phyloP scores from a whole-genome alignment of 352 stramenopile genomes.

The Globisporangium polare region DNA sequence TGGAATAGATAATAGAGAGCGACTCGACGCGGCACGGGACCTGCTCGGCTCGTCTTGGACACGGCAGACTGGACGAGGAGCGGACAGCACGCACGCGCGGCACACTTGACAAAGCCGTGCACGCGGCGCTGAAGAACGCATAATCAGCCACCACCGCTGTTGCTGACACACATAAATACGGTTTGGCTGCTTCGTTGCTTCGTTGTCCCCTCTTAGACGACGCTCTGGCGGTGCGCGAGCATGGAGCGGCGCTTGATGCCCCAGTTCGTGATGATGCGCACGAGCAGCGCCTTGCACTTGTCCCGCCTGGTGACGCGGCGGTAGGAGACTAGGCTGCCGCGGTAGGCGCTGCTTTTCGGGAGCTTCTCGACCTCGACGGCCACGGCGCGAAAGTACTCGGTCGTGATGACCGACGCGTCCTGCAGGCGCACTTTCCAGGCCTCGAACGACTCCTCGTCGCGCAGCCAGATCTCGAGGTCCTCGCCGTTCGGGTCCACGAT shows the following conservation, averaged over 20 bases:
- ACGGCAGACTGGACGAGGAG: no score
- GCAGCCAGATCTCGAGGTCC: constrained; percentile 69
- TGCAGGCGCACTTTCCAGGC: constrained; percentile 55
- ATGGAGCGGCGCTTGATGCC: constrained; percentile 22
- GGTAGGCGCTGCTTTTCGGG: constrained; percentile 56
- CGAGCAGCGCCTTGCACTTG: constrained; percentile 41
- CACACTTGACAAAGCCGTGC: no score
- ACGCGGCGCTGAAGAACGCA: no score
- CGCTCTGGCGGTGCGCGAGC: constrained; percentile 5
- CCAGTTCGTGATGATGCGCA: constrained; percentile 40
- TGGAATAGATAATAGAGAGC: no score
- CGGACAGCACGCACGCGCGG: no score
- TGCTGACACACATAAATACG: constrained; percentile 4
- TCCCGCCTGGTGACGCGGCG: constrained; percentile 46
- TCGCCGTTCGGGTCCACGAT: constrained; percentile 75
- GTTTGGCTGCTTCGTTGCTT: neutral
- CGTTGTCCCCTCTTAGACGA: neutral
- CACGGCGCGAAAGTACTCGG: constrained; percentile 60
- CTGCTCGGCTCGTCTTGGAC: no score
- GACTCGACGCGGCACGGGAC: no score
- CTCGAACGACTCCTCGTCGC: constrained; percentile 46
- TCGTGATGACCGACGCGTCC: constrained; percentile 52
- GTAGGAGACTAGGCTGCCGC: constrained; percentile 64
- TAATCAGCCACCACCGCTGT: no score
- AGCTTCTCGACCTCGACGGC: constrained; percentile 52